Evolutionary conservation across 257 asterid genomes (phyloP).

Genomic region (Solanum raphanifolium): DNA sequence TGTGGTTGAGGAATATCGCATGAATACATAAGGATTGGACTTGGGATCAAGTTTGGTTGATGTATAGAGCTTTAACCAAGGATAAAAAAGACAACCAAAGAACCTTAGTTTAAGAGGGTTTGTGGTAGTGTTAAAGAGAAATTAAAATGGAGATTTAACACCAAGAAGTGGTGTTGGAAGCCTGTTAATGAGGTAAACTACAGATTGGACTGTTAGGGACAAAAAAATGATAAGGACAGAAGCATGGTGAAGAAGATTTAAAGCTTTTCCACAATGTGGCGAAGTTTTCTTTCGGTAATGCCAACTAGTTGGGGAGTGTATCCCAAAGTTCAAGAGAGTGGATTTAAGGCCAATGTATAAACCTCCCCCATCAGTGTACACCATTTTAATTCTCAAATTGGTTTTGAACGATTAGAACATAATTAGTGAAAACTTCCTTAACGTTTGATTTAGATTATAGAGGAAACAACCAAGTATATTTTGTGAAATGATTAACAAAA

Average conservation of each 20-base stretch:
- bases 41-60: neutral
- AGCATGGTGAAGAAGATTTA: neutral
- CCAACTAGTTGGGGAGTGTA: neutral
- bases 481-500: too few relatives aligned
- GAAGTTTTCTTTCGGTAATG: neutral
- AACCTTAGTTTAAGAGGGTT: neutral
- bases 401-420: neutral
- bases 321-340: neutral
- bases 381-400: too few relatives aligned
- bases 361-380: too few relatives aligned
- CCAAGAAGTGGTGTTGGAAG: neutral
- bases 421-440: neutral
- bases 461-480: too few relatives aligned
- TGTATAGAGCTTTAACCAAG: neutral
- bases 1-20: neutral
- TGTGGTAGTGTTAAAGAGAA: too few relatives aligned
- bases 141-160: neutral
- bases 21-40: neutral
- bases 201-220: neutral
- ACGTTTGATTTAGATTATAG: neutral
- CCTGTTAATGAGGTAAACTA: neutral
- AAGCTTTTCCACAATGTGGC: neutral
- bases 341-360: neutral
- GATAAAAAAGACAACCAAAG: neutral
- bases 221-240: neutral